Base-by-base conservation (phyloP, 1,139 yeast species). In the Wickerhamiella pararugosa region DNA sequence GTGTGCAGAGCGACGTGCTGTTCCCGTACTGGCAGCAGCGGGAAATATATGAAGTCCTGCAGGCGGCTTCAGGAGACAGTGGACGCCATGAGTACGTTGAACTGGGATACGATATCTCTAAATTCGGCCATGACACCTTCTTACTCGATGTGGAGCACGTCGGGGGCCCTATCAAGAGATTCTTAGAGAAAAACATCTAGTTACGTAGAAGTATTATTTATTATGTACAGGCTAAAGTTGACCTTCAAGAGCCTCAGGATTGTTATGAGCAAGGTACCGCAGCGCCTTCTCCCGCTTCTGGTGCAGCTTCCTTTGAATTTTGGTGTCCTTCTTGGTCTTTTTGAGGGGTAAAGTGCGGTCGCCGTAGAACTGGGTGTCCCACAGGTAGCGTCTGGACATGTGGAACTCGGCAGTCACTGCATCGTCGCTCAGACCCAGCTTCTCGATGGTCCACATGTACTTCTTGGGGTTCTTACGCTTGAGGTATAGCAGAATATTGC, bases 11-110 rank as follows among this genome's bases (percentile, higher is more conserved):
- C 1, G 97, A 86, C 57, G 81, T 82, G 39, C 66, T 86, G 43
- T 86, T 86, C 66, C 97, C 97, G 1, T 84, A 79, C 34, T 83
- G 94, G 94, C 96, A 87, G 61, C 97, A 86, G 60, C 64, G 78
- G 43, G 96, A 87, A 57, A 76, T 84, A 43, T 78, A 76, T 29
- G 71, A 73, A 11, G 74, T 76, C 31, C 66, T 86, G 40, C 63
- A 61, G 43, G 63, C 67, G 32, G 71, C 66, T 5, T 61, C 63
- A 27, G 53, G 55, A 36, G 57, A 58, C 55, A 15, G 33, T 11
- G 47, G 49, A 40, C 7, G 15, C 32, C 41, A 39, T 11, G 64
- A 66, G 46, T 83, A 83, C 57, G 67, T 76, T 43, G 96, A 86
- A 56, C 66, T 86, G 45, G 76, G 86, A 30, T 76, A 74, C 44